Percentiles rank a stretch among this genome's conserved stretches.
Conservation (phyloP, 352 stramenopile genomes). For the Globisporangium sylvaticum region DNA sequence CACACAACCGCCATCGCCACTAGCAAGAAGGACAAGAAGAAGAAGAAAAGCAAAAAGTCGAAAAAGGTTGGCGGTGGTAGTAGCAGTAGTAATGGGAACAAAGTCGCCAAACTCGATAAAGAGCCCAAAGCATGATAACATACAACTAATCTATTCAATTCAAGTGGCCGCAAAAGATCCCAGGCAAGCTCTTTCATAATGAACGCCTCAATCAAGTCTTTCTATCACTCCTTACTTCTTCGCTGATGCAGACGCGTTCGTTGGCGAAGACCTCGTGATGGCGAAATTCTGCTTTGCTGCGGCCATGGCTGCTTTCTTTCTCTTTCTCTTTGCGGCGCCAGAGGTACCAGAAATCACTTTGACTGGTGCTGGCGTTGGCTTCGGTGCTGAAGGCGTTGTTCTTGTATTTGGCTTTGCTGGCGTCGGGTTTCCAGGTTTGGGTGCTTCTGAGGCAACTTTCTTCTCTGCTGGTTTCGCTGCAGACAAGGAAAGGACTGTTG, state of each 20-base stretch:
- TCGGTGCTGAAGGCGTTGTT: neutral
- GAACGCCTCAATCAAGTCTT: neutral
- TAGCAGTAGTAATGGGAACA: neutral
- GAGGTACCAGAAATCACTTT: neutral
- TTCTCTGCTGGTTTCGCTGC: neutral
- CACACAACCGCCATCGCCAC: no score
- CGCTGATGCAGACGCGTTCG: neutral
- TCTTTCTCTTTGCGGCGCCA: neutral
- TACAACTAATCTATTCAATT: neutral
- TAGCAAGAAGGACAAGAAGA: neutral
- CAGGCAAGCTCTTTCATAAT: neutral
- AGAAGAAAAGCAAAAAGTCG: slow-evolving; percentile 6
- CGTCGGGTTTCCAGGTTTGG: neutral
- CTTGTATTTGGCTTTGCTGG: neutral
- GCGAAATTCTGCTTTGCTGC: neutral
- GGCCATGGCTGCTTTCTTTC: neutral
- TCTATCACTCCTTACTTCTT: neutral
- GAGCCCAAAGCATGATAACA: neutral
- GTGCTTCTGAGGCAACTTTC: neutral
- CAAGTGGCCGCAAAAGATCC: neutral
- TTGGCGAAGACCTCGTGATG: neutral
- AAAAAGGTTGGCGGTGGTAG: neutral
- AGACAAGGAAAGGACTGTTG: neutral
- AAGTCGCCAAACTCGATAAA: neutral
- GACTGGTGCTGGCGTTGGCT: neutral